Base-by-base conservation (phyloP, 2,329 filamentous ascomycete species). In the Sporothrix mexicana region DNA sequence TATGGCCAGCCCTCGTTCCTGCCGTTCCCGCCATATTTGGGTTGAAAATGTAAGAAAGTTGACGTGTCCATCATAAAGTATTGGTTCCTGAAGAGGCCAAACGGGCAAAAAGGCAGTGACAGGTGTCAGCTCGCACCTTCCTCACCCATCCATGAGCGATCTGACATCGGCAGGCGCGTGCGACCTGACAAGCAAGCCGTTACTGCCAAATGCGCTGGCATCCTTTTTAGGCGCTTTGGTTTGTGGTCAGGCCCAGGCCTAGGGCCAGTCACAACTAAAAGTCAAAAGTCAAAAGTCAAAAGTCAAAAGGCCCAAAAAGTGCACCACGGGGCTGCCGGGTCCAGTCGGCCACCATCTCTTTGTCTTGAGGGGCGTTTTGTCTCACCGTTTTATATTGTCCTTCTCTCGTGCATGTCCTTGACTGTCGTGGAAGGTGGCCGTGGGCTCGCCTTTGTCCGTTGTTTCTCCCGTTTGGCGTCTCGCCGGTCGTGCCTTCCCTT, bases 121-220 rank as follows among this genome's bases (percentile, higher is more conserved):
- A 53, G 25, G 25, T 53, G 64, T 51, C 64, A 53, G 25, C 9
- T 36, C 17, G 30, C 30, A 43, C 57, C 15, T 66, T 47, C n/a
- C 10, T 2, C n/a, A 25, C 41, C 61, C 23, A 25, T 4, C 8
- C 20, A n/a, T n/a, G 15, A 9, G 13, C 20, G 15, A 41, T 20
- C 23, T 70, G 68, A 47, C 55, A 25, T 23, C 68, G 55, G 64
- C 55, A 70, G 49, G 68, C 55, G 53, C 68, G 36, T 70, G 68
- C 61, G 68, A 61, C 68, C 36, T 47, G 43, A 20, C 68, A 36
- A 17, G 51, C 68, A 36, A 17, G 51, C 30, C 20, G 20, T 25
- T 59, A 20, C 25, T 59, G 68, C 68, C 53, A 53, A 13, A 70
- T 68, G 45, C 62, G 62, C 13, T 51, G 62, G 20, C 23, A 36